phyloP scores from a whole-genome alignment of 148 eudicot genomes.

The Simmondsia chinensis region DNA sequence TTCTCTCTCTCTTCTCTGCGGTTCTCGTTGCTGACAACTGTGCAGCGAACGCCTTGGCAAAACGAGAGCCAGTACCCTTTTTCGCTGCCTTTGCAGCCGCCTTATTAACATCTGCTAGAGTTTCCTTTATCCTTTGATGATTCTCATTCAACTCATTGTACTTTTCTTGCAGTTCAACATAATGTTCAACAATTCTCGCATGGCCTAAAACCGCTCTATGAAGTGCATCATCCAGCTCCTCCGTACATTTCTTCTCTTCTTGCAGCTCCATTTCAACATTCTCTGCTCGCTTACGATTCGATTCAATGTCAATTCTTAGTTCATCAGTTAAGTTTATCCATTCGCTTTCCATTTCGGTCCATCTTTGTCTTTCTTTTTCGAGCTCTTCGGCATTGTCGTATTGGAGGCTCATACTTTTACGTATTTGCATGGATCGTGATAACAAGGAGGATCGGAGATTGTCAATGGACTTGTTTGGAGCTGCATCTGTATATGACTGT shows the following conservation, averaged over 20 bases:
- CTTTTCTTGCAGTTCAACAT: constrained; percentile 79
- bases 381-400: constrained; percentile 52
- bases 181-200: constrained; percentile 84
- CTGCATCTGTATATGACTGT: constrained; percentile 31
- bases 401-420: constrained; percentile 47
- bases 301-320: constrained; percentile 71
- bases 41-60: constrained; percentile 68
- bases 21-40: constrained; percentile 73
- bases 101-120: constrained; percentile 65
- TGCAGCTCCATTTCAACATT: constrained; percentile 59
- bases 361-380: constrained; percentile 73
- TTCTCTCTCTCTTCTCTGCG: constrained; percentile 81
- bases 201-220: constrained; percentile 65
- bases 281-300: constrained; percentile 58
- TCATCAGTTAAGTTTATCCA: constrained; percentile 97
- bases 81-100: constrained; percentile 85
- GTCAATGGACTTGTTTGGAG: constrained; percentile 48
- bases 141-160: constrained; percentile 58
- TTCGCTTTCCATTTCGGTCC: constrained; percentile 99
- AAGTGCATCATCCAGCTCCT: constrained; percentile 87
- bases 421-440: constrained; percentile 60
- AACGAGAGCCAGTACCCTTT: constrained; percentile 75
- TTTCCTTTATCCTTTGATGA: constrained; percentile 63
- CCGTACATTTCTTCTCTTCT: constrained; percentile 59
- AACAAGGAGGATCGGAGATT: constrained; percentile 64